Percentiles rank a stretch among this genome's conserved stretches.
Conservation (phyloP, 345 rosid species). For the Ceriops zippeliana region DNA sequence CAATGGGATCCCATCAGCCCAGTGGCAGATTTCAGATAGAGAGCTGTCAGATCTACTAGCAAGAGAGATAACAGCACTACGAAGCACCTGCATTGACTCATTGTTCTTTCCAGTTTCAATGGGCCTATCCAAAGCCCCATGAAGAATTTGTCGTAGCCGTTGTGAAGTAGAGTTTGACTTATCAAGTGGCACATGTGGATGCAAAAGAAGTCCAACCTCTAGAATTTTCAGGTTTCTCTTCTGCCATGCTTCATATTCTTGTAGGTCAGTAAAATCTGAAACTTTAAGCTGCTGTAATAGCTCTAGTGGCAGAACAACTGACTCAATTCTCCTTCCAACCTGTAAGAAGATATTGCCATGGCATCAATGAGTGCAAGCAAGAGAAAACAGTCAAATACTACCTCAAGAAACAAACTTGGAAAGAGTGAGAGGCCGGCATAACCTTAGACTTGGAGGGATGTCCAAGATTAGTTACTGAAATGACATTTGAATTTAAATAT, state of each 20-base stretch:
- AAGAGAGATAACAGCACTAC: constrained; percentile 76
- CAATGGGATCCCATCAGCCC: constrained; percentile 96
- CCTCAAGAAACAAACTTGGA: too few species aligned
- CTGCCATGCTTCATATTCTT: constrained; percentile 83
- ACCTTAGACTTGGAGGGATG: too few species aligned
- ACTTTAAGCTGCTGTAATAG: constrained; percentile 84
- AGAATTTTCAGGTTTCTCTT: constrained; percentile 81
- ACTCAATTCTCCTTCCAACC: constrained; percentile 90
- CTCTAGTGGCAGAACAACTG: constrained; percentile 84
- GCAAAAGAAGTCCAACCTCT: constrained; percentile 80
- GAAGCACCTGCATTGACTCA: constrained; percentile 91
- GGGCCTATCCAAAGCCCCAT: constrained; percentile 65
- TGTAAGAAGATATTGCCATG: constrained; percentile 23
- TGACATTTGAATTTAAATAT: neutral
- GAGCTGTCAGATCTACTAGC: constrained; percentile 88
- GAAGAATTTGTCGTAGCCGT: constrained; percentile 66
- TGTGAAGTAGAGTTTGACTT: constrained; percentile 61
- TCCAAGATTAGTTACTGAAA: neutral
- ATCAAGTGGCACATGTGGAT: constrained; percentile 81
- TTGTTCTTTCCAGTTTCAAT: constrained; percentile 89
- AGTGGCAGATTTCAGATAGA: constrained; percentile 67
- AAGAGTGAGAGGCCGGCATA: too few species aligned
- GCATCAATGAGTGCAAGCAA: neutral
- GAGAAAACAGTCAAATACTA: neutral
- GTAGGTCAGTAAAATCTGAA: constrained; percentile 83